Evolutionary conservation across 805 yeast species (phyloP).

Genomic region (Candida ficus): DNA sequence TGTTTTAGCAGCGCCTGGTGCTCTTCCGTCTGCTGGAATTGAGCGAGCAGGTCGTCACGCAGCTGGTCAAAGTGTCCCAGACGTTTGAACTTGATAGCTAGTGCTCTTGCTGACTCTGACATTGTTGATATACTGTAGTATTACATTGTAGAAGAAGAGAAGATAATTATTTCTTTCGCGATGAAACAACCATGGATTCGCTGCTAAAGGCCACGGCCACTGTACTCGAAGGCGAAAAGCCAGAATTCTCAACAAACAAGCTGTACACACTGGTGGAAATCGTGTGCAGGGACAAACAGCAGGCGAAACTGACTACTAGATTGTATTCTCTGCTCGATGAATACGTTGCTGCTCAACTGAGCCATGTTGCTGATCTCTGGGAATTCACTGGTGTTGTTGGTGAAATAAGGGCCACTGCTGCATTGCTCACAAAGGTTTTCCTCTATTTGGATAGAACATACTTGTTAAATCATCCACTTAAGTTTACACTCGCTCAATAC

Average conservation of each 20-base stretch:
- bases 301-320: slow-evolving; percentile 12
- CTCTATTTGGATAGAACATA: slow-evolving; percentile 23
- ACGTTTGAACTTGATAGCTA: slow-evolving; percentile 17
- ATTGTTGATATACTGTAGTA: neutral
- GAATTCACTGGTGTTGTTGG: neutral
- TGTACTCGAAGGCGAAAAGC: neutral
- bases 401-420: too few species aligned
- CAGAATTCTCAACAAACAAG: slow-evolving; percentile 6
- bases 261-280: slow-evolving; percentile 24
- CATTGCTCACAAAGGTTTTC: slow-evolving; percentile 12
- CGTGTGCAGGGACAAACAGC: slow-evolving; percentile 20
- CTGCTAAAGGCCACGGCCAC: neutral
- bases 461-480: slow-evolving; percentile 21
- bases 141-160: neutral
- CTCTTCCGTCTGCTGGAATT: slow-evolving; percentile 15
- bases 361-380: too few species aligned
- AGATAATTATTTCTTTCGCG: neutral
- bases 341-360: neutral
- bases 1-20: slow-evolving; percentile 12
- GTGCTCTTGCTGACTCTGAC: slow-evolving; percentile 9
- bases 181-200: neutral
- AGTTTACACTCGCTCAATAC: slow-evolving; percentile 13
- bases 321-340: slow-evolving; percentile 10
- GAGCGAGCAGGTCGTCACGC: slow-evolving; percentile 12
- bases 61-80: slow-evolving; percentile 19